A percentile compares a stretch with the other conserved stretches of the same genome.
Evolutionary conservation across 305 asterid species (phyloP).

Genomic region (Coffea humblotiana): DNA sequence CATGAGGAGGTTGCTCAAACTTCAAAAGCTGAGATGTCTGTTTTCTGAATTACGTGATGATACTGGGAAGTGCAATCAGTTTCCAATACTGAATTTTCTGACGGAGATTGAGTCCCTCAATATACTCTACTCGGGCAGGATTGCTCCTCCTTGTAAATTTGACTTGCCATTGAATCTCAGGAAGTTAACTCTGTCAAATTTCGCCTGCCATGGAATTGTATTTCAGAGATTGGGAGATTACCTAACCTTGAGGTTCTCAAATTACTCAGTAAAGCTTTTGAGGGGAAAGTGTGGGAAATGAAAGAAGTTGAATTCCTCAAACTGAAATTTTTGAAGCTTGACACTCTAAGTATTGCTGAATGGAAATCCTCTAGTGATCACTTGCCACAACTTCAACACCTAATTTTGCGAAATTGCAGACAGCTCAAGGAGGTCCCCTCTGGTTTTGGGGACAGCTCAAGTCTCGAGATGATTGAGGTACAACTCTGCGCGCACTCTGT

Average conservation of each 20-base stretch:
- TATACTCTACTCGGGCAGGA: conserved; percentile 2
- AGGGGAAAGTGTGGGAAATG: conserved; percentile 11
- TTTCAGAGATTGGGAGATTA: conserved; percentile 8
- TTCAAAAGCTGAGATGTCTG: conserved; percentile 17
- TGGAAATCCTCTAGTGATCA: conserved; percentile 4
- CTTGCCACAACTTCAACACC: conserved; percentile 21
- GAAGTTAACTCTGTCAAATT: not conserved
- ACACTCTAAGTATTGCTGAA: not conserved
- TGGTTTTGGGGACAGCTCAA: not conserved
- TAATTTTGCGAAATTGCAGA: conserved; percentile 14
- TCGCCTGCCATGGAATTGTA: conserved; percentile 12
- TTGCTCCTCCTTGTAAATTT: too few species aligned
- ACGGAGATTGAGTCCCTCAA: conserved; percentile 9
- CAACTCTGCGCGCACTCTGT: not conserved
- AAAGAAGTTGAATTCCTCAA: not conserved
- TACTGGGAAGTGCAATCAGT: not conserved
- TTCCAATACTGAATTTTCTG: conserved; percentile 7
- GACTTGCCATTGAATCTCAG: too few species aligned
- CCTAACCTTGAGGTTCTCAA: conserved; percentile 24
- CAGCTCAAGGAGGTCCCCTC: conserved; percentile 20
- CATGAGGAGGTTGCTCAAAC: conserved; percentile 13
- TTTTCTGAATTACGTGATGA: conserved; percentile 1
- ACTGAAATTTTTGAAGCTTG: conserved; percentile 15
- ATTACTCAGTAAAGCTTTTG: conserved; percentile 9
- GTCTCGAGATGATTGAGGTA: conserved; percentile 14